Conservation (phyloP, 352 stramenopile genomes). For the Phytophthora syringae region DNA sequence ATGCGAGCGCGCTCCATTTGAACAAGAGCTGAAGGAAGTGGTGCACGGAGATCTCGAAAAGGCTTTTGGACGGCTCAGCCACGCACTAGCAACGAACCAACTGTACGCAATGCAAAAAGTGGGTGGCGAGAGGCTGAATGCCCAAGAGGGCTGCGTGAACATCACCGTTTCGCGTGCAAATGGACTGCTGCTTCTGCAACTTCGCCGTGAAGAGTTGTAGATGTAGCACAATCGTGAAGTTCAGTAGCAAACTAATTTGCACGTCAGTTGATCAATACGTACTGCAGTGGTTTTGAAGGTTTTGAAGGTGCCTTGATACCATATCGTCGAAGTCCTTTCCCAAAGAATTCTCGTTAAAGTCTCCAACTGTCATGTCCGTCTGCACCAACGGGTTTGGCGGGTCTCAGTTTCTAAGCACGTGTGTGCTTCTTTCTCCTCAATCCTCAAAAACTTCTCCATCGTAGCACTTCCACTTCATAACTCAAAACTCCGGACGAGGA, state of each 20-base stretch:
- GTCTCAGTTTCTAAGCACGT: slow-evolving; percentile 6
- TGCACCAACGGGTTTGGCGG: neutral
- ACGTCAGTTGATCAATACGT: neutral
- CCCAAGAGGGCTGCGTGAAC: neutral
- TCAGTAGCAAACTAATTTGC: neutral
- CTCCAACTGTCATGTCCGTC: slow-evolving; percentile 12
- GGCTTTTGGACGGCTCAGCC: slow-evolving; percentile 27
- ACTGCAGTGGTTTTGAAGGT: no score
- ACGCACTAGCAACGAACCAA: slow-evolving; percentile 24
- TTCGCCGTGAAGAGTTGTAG: neutral
- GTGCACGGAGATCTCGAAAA: slow-evolving; percentile 17
- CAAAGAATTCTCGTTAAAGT: no score
- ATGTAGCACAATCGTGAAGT: neutral
- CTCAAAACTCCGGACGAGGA: slow-evolving; percentile 13
- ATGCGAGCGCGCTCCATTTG: slow-evolving; percentile 20
- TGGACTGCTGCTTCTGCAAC: slow-evolving; percentile 5
- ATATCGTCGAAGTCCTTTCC: no score
- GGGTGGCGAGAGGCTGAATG: neutral
- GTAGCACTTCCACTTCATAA: slow-evolving; percentile 4
- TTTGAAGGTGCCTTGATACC: no score
- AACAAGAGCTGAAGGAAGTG: slow-evolving; percentile 16
- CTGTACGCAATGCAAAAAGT: slow-evolving; percentile 27
- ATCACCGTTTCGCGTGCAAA: slow-evolving; percentile 5
- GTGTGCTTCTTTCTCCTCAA: neutral
- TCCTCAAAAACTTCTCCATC: neutral